Percentiles rank a stretch among this genome's conserved stretches.
These are phyloP conservation scores for Solanum tarijense DNA, from an alignment of 257 asterid genomes.

Conservation along the genomic window DNA sequence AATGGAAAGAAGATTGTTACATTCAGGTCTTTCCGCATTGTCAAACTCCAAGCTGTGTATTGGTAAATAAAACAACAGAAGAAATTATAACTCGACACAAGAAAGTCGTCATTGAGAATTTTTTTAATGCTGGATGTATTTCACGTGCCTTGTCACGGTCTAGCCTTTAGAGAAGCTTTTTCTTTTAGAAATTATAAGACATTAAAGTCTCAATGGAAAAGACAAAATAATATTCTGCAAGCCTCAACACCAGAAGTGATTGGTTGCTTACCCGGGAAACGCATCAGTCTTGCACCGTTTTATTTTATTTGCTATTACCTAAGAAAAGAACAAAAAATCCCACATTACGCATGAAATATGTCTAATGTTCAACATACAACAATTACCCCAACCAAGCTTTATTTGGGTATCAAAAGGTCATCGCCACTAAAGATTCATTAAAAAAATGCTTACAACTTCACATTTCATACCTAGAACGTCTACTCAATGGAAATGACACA, in stretches of 20 bases:
- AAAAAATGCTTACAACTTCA: not conserved
- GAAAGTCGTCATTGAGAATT: not conserved
- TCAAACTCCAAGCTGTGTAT: constrained; percentile 75
- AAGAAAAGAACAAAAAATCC: constrained; percentile 16
- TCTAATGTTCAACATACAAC: not conserved
- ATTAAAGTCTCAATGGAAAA: not conserved
- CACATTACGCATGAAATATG: not conserved
- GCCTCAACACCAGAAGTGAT: not conserved
- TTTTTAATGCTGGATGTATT: not conserved
- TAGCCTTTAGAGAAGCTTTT: not conserved
- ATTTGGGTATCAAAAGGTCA: not conserved
- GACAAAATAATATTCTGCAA: not conserved
- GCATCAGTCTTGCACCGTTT: constrained; percentile 97
- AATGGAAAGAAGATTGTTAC: constrained; percentile 82
- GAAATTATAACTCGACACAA: not conserved
- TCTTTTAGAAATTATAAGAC: not conserved
- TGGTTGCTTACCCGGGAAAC: constrained; percentile 53
- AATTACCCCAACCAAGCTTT: not conserved
- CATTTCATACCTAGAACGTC: not conserved
- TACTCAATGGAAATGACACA: not conserved
- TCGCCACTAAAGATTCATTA: not conserved
- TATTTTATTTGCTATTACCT: constrained; percentile 75
- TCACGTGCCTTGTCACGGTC: not conserved
- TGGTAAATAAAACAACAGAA: not conserved
- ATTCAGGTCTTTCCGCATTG: constrained; percentile 91